These are phyloP conservation scores for Penicillium hesseltinei DNA, from an alignment of 2,329 filamentous ascomycete species.

Conservation along the genomic window DNA sequence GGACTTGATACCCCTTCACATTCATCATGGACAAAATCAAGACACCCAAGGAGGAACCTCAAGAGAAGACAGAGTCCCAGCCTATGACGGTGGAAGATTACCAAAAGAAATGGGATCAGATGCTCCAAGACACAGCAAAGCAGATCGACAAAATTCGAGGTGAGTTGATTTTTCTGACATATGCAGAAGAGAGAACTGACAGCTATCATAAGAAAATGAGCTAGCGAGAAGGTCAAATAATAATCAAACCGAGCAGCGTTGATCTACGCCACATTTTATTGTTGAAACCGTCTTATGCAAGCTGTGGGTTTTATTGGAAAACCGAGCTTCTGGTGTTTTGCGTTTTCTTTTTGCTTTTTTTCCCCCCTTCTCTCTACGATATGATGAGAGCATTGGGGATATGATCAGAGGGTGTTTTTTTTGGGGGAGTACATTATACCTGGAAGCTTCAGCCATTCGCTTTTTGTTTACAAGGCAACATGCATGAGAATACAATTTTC, in stretches of 20 bases:
- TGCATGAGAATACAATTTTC: constrained; percentile 7
- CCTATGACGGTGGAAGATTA: constrained; percentile 4
- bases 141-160: constrained; percentile 12
- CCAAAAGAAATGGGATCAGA: constrained; percentile 10
- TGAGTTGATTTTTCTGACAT: constrained; percentile 1
- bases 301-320: constrained; percentile 2
- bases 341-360: not conserved
- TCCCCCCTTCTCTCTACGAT: not conserved
- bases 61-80: not conserved
- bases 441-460: constrained; percentile 1
- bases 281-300: not conserved
- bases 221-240: not conserved
- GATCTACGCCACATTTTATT: not conserved
- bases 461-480: constrained; percentile 2
- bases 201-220: constrained; percentile 11
- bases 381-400: constrained; percentile 2
- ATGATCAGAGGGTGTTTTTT: constrained; percentile 1
- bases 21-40: constrained; percentile 7
- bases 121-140: constrained; percentile 8
- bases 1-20: not conserved
- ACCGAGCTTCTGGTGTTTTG: not conserved
- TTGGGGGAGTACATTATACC: constrained; percentile 1
- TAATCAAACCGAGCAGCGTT: not conserved
- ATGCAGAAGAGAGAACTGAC: constrained; percentile 8
- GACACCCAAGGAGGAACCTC: not conserved